A percentile compares a stretch with the other conserved stretches of the same genome.
These are phyloP conservation scores for Candida dendrica DNA, from an alignment of 805 yeast genomes.

Conservation along the genomic window DNA sequence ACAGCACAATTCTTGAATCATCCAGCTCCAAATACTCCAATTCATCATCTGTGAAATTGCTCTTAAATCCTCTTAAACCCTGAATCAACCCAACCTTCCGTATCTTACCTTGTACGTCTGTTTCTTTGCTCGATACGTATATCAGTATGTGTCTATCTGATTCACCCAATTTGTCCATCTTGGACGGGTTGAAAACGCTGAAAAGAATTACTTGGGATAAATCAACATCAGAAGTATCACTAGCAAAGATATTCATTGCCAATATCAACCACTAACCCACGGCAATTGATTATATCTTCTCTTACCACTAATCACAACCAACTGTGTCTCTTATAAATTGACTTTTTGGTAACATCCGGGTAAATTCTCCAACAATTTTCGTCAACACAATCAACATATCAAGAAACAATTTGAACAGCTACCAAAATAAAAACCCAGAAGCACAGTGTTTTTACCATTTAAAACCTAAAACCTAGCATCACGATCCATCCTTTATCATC, in stretches of 20 bases:
- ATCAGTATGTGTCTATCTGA: background rate
- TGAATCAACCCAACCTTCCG: slow-evolving; percentile 35
- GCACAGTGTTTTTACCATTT: too few relatives aligned
- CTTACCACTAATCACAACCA: too few relatives aligned
- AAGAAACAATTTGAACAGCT: too few relatives aligned
- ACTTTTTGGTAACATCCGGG: too few relatives aligned
- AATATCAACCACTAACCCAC: too few relatives aligned
- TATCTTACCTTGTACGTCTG: slow-evolving; percentile 26
- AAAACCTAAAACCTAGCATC: too few relatives aligned
- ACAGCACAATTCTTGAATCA: slow-evolving; percentile 9
- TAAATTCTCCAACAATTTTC: background rate
- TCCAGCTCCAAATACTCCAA: slow-evolving; percentile 10
- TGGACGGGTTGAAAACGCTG: background rate
- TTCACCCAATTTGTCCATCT: background rate
- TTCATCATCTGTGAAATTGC: slow-evolving; percentile 13
- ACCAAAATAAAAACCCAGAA: too few relatives aligned
- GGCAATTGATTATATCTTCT: too few relatives aligned
- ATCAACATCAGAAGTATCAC: background rate
- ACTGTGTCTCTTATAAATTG: too few relatives aligned
- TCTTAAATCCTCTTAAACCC: slow-evolving; percentile 25
- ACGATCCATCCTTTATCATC: too few relatives aligned
- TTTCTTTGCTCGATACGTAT: slow-evolving; percentile 12
- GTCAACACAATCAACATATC: background rate
- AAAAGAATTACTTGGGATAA: background rate
- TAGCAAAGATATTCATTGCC: background rate